Conservation (phyloP, 129 eudicot genomes). For the Pittosporum tobira region DNA sequence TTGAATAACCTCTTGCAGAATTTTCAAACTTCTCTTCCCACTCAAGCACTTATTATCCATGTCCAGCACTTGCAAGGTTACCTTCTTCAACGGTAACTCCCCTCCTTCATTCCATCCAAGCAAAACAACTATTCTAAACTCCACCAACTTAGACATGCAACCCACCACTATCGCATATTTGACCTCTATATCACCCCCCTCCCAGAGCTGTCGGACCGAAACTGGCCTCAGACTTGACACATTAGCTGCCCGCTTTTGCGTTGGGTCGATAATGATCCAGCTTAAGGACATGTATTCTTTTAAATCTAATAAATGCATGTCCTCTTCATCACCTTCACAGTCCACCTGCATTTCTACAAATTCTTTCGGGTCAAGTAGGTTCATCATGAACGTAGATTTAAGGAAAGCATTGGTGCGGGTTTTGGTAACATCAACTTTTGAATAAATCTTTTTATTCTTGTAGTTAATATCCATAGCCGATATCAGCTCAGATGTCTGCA, state of each 20-base stretch:
- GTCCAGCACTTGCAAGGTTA: slow-evolving; percentile 5
- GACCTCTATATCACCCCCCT: slow-evolving; percentile 12
- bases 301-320: not conserved
- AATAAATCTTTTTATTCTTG: slow-evolving; percentile 16
- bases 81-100: slow-evolving; percentile 14
- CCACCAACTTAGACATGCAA: slow-evolving; percentile 5
- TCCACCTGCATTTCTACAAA: not conserved
- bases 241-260: slow-evolving; percentile 18
- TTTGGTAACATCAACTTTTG: slow-evolving; percentile 17
- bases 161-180: slow-evolving; percentile 11
- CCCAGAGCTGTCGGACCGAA: slow-evolving; percentile 17
- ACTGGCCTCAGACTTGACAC: slow-evolving; percentile 28
- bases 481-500: slow-evolving; percentile 9
- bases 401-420: slow-evolving; percentile 4
- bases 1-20: slow-evolving; percentile 4
- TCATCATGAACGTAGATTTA: slow-evolving; percentile 7
- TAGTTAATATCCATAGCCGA: slow-evolving; percentile 34
- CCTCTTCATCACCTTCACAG: slow-evolving; percentile 1
- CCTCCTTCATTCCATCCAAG: slow-evolving; percentile 14
- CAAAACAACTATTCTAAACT: slow-evolving; percentile 17
- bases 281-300: slow-evolving; percentile 17
- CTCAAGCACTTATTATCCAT: slow-evolving; percentile 14
- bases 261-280: slow-evolving; percentile 38
- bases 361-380: slow-evolving; percentile 10
- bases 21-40: slow-evolving; percentile 26